Evolutionary conservation across 495 filamentous ascomycete species (phyloP).

Genomic region (Penicillium ochrochloron): DNA sequence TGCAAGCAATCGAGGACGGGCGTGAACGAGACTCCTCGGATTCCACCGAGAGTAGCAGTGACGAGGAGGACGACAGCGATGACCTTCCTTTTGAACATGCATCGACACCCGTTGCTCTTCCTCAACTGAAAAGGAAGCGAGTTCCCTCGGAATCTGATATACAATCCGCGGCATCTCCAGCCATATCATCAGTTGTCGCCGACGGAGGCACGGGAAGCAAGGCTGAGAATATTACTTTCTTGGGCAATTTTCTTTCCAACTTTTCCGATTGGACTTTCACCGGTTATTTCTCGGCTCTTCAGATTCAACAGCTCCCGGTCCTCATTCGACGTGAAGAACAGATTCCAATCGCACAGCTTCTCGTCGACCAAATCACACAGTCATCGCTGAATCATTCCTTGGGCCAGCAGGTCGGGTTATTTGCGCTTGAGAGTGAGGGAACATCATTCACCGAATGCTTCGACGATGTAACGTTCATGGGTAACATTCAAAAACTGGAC

Average conservation of each 20-base stretch:
- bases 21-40: conserved; percentile 28
- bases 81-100: conserved; percentile 32
- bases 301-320: conserved; percentile 38
- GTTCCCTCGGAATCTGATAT: conserved; percentile 41
- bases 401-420: conserved; percentile 36
- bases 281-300: conserved; percentile 48
- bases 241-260: conserved; percentile 51
- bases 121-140: conserved; percentile 49
- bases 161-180: conserved; percentile 38
- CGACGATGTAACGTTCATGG: conserved; percentile 37
- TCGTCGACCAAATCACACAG: conserved; percentile 55
- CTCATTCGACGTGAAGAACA: conserved; percentile 45
- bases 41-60: conserved; percentile 39
- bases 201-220: conserved; percentile 27
- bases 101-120: conserved; percentile 24
- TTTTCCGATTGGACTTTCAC: conserved; percentile 51
- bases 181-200: conserved; percentile 27
- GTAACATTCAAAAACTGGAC: conserved; percentile 42
- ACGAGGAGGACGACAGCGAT: conserved; percentile 32
- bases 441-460: conserved; percentile 32
- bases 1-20: conserved; percentile 14
- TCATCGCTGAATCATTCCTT: conserved; percentile 49
- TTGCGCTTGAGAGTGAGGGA: conserved; percentile 36
- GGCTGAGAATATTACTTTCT: conserved; percentile 43
- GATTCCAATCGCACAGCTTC: conserved; percentile 50